Conservation (phyloP, 495 filamentous ascomycete species). For the Penicillium crystallinum region DNA sequence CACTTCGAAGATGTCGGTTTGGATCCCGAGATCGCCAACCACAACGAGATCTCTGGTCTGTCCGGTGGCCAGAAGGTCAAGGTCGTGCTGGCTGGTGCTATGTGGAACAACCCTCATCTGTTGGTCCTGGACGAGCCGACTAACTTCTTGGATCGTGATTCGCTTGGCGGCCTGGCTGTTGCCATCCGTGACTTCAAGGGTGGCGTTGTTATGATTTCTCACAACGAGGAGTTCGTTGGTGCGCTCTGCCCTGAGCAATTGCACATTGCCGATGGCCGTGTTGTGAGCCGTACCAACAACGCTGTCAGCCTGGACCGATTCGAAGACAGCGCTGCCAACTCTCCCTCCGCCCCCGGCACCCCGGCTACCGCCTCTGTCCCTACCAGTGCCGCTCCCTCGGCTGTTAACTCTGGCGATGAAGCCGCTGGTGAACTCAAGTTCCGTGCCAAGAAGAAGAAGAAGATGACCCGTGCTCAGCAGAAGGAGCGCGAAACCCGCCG, state of each 20-base stretch:
- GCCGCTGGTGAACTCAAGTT: slow-evolving; percentile 82
- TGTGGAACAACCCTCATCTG: slow-evolving; percentile 99
- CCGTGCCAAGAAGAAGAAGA: slow-evolving; percentile 95
- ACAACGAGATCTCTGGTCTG: slow-evolving; percentile 95
- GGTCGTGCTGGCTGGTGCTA: slow-evolving; percentile 93
- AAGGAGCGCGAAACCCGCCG: slow-evolving; percentile 89
- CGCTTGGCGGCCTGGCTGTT: slow-evolving; percentile 88
- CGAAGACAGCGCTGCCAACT: slow-evolving; percentile 69
- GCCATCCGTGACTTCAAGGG: slow-evolving; percentile 97
- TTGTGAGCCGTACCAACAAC: slow-evolving; percentile 74
- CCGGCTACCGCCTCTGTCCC: slow-evolving; percentile 48
- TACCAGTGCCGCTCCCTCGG: slow-evolving; percentile 61
- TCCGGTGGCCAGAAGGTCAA: slow-evolving; percentile 99
- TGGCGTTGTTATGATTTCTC: slow-evolving; percentile 97
- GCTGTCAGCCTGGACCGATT: slow-evolving; percentile 75
- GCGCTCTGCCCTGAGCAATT: slow-evolving; percentile 92
- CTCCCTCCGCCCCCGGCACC: slow-evolving; percentile 47
- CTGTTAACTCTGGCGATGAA: slow-evolving; percentile 81
- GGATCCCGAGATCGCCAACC: slow-evolving; percentile 95
- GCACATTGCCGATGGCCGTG: slow-evolving; percentile 82
- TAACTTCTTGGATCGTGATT: slow-evolving; percentile 98
- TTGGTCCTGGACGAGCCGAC: slow-evolving; percentile 98
- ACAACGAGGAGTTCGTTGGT: slow-evolving; percentile 98
- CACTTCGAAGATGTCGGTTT: slow-evolving; percentile 97
- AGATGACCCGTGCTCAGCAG: slow-evolving; percentile 91